phyloP scores from a whole-genome alignment of 345 rosid genomes.

The Orychophragmus violaceus region DNA sequence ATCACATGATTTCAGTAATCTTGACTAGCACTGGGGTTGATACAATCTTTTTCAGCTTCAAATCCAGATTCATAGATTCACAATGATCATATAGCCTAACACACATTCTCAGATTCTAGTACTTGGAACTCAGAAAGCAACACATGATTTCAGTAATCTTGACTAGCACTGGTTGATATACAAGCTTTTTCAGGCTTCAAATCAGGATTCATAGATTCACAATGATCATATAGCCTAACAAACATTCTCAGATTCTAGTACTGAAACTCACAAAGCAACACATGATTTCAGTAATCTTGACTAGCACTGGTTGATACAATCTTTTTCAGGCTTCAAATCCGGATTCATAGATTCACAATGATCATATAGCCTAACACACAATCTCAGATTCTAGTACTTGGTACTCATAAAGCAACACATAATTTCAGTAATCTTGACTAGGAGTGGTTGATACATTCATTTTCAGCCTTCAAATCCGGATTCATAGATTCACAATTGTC shows the following conservation, averaged over 20 bases:
- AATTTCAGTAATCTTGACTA: neutral
- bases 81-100: neutral
- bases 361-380: too few species aligned
- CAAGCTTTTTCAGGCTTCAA: neutral
- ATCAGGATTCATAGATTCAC: too few species aligned
- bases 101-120: too few species aligned
- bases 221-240: neutral
- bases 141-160: neutral
- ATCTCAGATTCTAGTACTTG: too few species aligned
- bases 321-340: neutral
- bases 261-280: neutral
- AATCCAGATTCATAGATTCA: neutral
- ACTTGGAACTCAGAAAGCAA: too few species aligned
- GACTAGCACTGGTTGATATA: neutral
- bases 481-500: neutral
- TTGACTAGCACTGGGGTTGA: neutral
- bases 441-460: neutral
- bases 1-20: neutral
- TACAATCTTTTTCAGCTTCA: neutral
- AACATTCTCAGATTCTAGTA: neutral
- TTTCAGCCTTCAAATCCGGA: neutral
- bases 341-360: neutral
- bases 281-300: neutral
- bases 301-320: neutral
- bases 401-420: too few species aligned